Evolutionary conservation across 2,329 filamentous ascomycete species (phyloP), one percentile per base, ranked within the genome.

Genomic region (Nakataea oryzae): DNA sequence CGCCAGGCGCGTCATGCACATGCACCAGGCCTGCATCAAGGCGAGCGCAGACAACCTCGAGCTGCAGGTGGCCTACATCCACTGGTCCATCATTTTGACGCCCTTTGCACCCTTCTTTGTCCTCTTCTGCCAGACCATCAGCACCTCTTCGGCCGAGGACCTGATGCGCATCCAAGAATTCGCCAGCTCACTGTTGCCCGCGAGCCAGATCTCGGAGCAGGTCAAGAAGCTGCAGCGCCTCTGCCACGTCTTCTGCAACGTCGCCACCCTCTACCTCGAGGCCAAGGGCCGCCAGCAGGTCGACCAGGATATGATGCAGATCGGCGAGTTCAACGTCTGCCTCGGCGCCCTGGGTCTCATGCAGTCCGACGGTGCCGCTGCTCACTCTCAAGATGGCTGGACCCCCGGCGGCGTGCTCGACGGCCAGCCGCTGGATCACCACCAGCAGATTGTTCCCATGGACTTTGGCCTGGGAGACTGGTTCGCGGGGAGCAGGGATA

Each of bases 141-240:
- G 95, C 63, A 82, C 97, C 67, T 79, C 83, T 11, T 86, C 84
- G 63, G 81, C 86, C 67, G 81, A 86, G n/a, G 90, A 97, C 68
- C 81, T 97, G 64, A 84, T 89, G 63, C 85, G 86, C 64, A 79
- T 97, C 61, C 87, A 93, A 17, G 57, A n/a, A 9, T 58, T 58
- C 8, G 57, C 57, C 21, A 29, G n/a, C 29, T 58, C 57, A 3
- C 29, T 58, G 14, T 14, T 58, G 29, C 57, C 57, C n/a, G 57
- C 57, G 28, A 58, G 57, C 57, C 29, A 29, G 27, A 24, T 24
- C 29, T 58, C 57, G 57, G 57, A 58, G 7, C 57, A 30, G 29
- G 57, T 58, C 29, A 32, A 29, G 21, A 28, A 34, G 13, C 57
- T 58, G 29, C 57, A 58, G 17, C 28, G 57, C 29, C 57, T 58